Evolutionary conservation across 192 early-diverging fungal genomes (phyloP), one percentile per base, ranked within the genome.

Genomic region (Paraglomus brasilianum): DNA sequence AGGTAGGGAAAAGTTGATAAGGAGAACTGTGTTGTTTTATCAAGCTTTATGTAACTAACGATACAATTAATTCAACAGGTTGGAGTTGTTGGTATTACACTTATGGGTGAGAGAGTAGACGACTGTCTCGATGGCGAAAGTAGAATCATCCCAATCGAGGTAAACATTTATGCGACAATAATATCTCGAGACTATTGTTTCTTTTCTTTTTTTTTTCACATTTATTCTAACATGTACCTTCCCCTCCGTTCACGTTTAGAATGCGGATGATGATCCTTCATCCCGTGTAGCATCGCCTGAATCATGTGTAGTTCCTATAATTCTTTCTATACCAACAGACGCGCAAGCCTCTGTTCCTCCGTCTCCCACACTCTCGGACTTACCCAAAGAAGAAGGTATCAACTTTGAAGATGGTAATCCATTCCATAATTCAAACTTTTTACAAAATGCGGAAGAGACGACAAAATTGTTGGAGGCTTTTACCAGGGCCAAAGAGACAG

Each of bases 11-110:
- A 55, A 22, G 24, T 7, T 43, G 5, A 42, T 36, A 14, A 9
- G 4, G 9, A 41, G 24, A 8, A 62, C 4, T 19, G 45, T 15
- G 38, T 62, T 62, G 19, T 17, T 9, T 5, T 42, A 30, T 72
- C 14, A 5, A 13, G 36, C 8, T 19, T 46, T 15, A 49, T 42
- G 19, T 56, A 30, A 24, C 48, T 14, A 42, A 59, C 15, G 9
- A 36, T n/a, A 8, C 10, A 0, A 43, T 42, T 46, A 42, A 21
- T 62, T 49, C 58, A 43, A 41, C n/a, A 88, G 83, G 82, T 88
- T 15, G 89, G 88, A 15, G 75, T 91, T 10, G 77, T 88, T 30
- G 84, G 85, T 0, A 67, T 91, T 63, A 87, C 80, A 49, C 70
- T 89, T 10, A 62, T 89, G 21, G 89, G 89, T 10, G 83, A 86